Conservation (phyloP, 768 basidiomycete species). For the Termitomyces eurrhizus region DNA sequence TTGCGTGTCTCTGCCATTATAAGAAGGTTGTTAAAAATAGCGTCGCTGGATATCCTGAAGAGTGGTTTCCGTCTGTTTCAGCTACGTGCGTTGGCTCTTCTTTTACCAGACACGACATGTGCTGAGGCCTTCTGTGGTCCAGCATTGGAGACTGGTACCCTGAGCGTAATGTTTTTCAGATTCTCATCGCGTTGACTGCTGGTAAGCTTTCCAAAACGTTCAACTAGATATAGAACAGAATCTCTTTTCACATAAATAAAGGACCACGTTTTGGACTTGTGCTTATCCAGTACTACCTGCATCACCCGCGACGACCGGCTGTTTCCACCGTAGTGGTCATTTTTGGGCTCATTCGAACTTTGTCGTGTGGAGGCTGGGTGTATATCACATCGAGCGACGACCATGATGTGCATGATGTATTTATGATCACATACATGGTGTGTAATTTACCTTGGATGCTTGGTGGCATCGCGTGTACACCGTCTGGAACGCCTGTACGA, state of each 20-base stretch:
- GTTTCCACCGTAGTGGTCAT: constrained; percentile 52
- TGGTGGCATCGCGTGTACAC: constrained; percentile 57
- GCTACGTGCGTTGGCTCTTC: constrained; percentile 54
- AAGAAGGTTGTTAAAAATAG: constrained; percentile 83
- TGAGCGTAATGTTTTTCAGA: constrained; percentile 80
- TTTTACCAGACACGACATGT: neutral
- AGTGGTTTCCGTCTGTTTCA: constrained; percentile 91
- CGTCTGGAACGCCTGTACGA: constrained; percentile 35
- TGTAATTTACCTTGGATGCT: constrained; percentile 90
- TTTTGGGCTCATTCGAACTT: constrained; percentile 65
- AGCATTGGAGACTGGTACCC: constrained; percentile 93
- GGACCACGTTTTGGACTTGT: constrained; percentile 76
- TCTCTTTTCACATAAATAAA: constrained; percentile 17
- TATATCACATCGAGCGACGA: constrained; percentile 84
- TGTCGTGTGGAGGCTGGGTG: constrained; percentile 90
- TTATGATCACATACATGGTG: constrained; percentile 85
- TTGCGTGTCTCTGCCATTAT: constrained; percentile 74
- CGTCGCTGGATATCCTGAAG: constrained; percentile 77
- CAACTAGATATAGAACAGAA: neutral
- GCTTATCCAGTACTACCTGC: constrained; percentile 57
- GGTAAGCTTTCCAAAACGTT: constrained; percentile 29
- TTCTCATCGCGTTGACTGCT: constrained; percentile 82
- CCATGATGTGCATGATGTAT: constrained; percentile 80
- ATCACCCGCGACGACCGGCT: constrained; percentile 36
- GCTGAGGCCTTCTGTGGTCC: constrained; percentile 3